Evolutionary conservation across 108 stramenopile species (phyloP), one percentile per base, ranked within the genome.

Genomic region (Nitzschia palea): DNA sequence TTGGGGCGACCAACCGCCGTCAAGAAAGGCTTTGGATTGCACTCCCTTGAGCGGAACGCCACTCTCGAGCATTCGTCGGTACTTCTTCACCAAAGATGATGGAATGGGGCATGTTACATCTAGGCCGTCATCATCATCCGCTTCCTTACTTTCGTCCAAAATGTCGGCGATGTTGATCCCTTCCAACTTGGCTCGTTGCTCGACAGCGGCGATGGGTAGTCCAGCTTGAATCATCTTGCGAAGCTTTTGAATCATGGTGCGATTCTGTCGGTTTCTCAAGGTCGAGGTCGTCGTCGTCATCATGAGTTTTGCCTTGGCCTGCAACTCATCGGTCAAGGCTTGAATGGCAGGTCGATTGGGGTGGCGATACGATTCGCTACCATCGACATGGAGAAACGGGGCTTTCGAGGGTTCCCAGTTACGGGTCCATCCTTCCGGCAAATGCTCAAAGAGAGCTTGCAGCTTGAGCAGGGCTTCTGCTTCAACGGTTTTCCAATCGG

Each of bases 51-150:
- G 20, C 9, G 65, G 65, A 29, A 68, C 67, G 17, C 67, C 67
- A 58, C 30, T 32, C 43, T 57, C 44, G 55, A 68, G 18, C 67
- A 68, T 68, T n/a, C 65, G 51, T 26, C 54, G 79, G 74, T 85
- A 85, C 70, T 85, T 85, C 35, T 81, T 79, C n/a, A 81, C 23
- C 26, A 84, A 52, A 30, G 65, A 23, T 42, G 73, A 27, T 9
- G 62, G 61, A 28, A 40, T 29, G 17, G 26, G 8, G 14, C 3
- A 9, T n/a, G 44, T 27, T 14, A 25, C 27, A n/a, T 29, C 8
- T 23, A 55, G 3, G 25, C 14, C 33, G n/a, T 18, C 47, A 9
- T 43, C 62, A 2, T 30, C 34, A 25, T 12, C 31, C 17, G 17
- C 27, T 2, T 53, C 30, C 20, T 23, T 53, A 3, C 1, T 32